Evolutionary conservation across 345 rosid genomes (phyloP), one percentile per base, ranked within the genome.

Genomic region (Aquilaria malaccensis): DNA sequence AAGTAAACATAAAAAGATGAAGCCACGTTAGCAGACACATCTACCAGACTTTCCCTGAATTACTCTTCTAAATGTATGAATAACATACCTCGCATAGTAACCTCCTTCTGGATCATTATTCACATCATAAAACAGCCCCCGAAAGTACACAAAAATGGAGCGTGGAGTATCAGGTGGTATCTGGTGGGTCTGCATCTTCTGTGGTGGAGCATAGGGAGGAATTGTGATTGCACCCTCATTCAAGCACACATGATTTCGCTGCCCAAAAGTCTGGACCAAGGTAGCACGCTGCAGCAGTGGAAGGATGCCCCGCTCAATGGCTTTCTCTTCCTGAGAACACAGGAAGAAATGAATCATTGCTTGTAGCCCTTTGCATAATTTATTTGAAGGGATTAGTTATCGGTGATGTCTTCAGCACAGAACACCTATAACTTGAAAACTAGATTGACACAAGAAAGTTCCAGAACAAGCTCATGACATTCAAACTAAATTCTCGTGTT

Each of bases 51-150:
- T 30, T 12, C 10, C 15, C 61, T 33, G 13, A 11, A 41, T 29
- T 58, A 45, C 48, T 37, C 37, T 30, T 3, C 37, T 9, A 62
- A 56, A 57, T 52, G 60, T 2, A 11, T 14, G 7, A n/a, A 53
- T 45, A 48, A 51, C 61, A 60, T 80, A 93, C 97, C 98, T 89
- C 62, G 97, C 98, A 64, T 87, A 93, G 63, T 89, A 93, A 41
- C 98, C 98, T 2, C 98, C 97, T 82, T 93, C 97, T 2, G 98
- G 98, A 41, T 93, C 98, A 52, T 89, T 93, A 65, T 89, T 89
- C 30, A 93, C 91, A 56, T 93, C 97, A 45, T 87, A 93, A 67
- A 93, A 89, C 84, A 93, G 73, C 30, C 98, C 97, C 0, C 98
- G 91, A 50, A 93, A 93, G 80, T 93, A 93, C 61, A 87, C 97